Evolutionary conservation across 495 filamentous ascomycete genomes (phyloP), one percentile per base, ranked within the genome.

Genomic region (Terfezia boudieri): DNA sequence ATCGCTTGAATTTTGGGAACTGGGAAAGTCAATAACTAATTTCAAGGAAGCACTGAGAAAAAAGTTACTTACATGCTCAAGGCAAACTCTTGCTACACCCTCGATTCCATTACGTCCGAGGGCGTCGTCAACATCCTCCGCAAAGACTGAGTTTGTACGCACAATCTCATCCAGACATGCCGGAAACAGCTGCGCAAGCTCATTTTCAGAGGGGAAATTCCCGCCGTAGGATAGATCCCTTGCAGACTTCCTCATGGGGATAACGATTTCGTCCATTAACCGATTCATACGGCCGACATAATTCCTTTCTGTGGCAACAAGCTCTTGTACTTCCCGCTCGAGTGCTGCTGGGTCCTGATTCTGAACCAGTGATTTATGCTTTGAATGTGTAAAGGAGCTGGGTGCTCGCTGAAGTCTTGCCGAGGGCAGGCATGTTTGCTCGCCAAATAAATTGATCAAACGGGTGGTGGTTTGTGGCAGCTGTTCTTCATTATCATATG

Each of bases 251-350:
- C 59, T 53, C 32, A 65, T 35, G 46, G 62, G 62, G 36, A 53
- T 59, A 8, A 76, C 75, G 16, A 94, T 75, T 57, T 77, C 77
- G 53, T 83, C 78, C 48, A 92, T 79, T 50, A 98, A 71, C 49
- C 87, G 81, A 57, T 82, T 77, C 37, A 96, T 60, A 62, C 94
- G 93, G 63, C 73, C 70, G 36, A 96, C 86, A 67, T 95, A 99
- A 61, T 84, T 78, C 61, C 89, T 85, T 67, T 99, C 90, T 0
- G 90, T 99, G 60, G 93, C 85, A 26, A 93, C 75, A 55, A 96
- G 64, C 65, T 99, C 90, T 58, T 79, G 83, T 78, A 99, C 82
- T 62, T 93, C 87, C 57, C 84, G 78, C 52, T 87, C 79, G 55
- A 96, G 67, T 43, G 80, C 79, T 53, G 87, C 76, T 62, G 92